Evolutionary conservation across 148 eudicot genomes (phyloP).

Genomic region (Vaccinium myrtillus): DNA sequence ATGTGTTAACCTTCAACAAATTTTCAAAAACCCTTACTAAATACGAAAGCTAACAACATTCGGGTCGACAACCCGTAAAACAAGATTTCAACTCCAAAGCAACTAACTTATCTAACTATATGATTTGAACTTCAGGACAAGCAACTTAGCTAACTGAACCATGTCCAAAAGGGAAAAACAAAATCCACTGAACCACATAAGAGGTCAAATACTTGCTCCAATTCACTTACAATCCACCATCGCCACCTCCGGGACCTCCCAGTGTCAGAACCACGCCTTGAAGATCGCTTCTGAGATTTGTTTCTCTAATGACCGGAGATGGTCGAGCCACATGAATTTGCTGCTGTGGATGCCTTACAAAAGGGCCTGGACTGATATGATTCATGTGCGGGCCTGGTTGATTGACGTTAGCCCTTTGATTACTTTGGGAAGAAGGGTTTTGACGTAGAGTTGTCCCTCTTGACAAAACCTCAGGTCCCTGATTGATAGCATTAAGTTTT

Average conservation of each 20-base stretch:
- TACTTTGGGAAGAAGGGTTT: constrained; percentile 19
- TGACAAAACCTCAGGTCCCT: constrained; percentile 52
- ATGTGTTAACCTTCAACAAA: not conserved
- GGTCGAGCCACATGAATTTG: constrained; percentile 28
- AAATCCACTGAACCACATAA: not conserved
- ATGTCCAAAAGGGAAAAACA: not conserved
- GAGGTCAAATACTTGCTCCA: not conserved
- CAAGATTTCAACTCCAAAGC: constrained; percentile 7
- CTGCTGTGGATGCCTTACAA: constrained; percentile 28
- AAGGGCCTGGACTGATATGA: constrained; percentile 3
- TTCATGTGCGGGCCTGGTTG: constrained; percentile 26
- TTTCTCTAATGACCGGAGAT: constrained; percentile 32
- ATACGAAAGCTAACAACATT: constrained; percentile 6
- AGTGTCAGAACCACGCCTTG: constrained; percentile 79
- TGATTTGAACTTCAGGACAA: too few relatives aligned
- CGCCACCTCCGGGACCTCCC: constrained; percentile 63
- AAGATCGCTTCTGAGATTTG: constrained; percentile 51
- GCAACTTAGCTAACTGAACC: not conserved
- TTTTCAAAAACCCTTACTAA: not conserved
- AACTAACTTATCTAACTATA: not conserved
- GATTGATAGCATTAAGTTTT: not conserved
- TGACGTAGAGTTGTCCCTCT: constrained; percentile 35
- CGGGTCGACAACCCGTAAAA: not conserved
- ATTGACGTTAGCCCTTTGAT: constrained; percentile 21
- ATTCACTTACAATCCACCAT: constrained; percentile 12